Evolutionary conservation across 1,139 yeast species (phyloP), one percentile per base, ranked within the genome.

Genomic region (Diutina pseudorugosa): DNA sequence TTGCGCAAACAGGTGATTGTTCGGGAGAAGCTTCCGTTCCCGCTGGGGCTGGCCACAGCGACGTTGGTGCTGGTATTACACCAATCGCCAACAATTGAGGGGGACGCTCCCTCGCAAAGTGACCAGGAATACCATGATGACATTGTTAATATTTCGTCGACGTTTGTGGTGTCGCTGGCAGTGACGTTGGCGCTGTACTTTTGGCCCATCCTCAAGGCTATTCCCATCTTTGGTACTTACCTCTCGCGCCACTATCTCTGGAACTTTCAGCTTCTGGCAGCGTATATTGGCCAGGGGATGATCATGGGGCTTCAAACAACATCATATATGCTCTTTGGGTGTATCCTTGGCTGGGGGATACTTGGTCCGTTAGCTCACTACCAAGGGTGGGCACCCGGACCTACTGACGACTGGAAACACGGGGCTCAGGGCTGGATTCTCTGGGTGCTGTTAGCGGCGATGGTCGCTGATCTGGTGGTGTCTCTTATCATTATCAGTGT

Each of bases 391-490:
- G 94, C 95, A 0, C 84, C 93, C 0, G 97, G 96, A 0, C 84
- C 82, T 2, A 81, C 88, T 4, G 91, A 86, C 60, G 96, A 90
- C 65, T 93, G 97, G 96, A 83, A 87, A 59, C 75, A 80, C 25
- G 98, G 98, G 1, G 87, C 91, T 1, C 97, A 93, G 63, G 98
- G 98, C 14, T 93, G 98, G 98, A 88, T 93, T 53, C 72, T 93
- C 62, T 93, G 98, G 98, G 74, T 90, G 55, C 84, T 95, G 65
- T 76, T 93, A 59, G 83, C 96, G 41, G 90, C 90, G 44, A 93
- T 93, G 98, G 87, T 93, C 25, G 84, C 89, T 52, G 98, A 93
- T 64, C 87, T 96, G 3, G 72, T 89, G 12, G 89, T 91, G 1
- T 85, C 96, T 0, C 85, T 93, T 60, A 57, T 80, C 1, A 85